phyloP scores from a whole-genome alignment of 2,329 filamentous ascomycete species.

The Arthrinium phaeospermum region DNA sequence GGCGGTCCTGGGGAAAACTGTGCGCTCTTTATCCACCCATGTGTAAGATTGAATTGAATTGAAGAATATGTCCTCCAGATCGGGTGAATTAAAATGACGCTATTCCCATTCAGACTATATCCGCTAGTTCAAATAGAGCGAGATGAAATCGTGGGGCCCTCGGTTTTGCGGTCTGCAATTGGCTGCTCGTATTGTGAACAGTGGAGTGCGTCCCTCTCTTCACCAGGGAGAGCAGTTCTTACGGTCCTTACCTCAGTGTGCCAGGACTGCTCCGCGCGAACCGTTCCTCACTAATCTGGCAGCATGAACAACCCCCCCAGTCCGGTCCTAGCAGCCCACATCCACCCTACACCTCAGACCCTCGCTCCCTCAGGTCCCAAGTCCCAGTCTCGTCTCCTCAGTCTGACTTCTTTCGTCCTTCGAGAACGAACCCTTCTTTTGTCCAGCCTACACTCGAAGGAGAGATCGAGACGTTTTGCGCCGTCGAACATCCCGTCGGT shows the following conservation, averaged over 20 bases:
- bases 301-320: constrained; percentile 15
- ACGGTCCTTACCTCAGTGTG: too few relatives aligned
- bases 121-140: constrained; percentile 13
- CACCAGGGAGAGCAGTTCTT: neutral
- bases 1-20: neutral
- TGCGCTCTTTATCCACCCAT: neutral
- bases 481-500: neutral
- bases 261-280: neutral
- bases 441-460: neutral
- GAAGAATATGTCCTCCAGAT: constrained; percentile 10
- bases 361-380: constrained; percentile 14
- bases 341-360: constrained; percentile 13
- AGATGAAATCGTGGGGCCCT: constrained; percentile 15
- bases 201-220: neutral
- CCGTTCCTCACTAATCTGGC: neutral
- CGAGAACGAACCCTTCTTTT: constrained; percentile 5
- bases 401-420: constrained; percentile 13
- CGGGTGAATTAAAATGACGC: constrained; percentile 19
- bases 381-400: constrained; percentile 14
- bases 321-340: neutral
- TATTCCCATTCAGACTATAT: constrained; percentile 15
- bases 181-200: neutral
- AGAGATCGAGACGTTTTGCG: constrained; percentile 14
- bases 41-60: constrained; percentile 2
- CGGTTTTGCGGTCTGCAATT: neutral